Conservation (phyloP, 1,139 yeast species). For the Scheffersomyces insectosa region DNA sequence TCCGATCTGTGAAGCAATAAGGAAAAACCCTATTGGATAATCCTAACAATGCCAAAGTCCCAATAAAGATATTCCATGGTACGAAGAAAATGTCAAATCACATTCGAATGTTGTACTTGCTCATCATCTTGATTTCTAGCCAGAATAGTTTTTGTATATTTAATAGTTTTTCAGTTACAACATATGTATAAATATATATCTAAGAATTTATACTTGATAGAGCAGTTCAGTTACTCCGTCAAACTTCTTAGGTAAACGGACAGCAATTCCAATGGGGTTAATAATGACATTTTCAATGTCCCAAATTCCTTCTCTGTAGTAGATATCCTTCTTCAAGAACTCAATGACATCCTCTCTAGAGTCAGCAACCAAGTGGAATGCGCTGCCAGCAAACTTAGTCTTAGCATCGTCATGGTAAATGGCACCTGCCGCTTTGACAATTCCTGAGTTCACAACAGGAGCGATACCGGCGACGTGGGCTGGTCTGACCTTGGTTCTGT, state of each 20-base stretch:
- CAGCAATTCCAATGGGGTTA: constrained; percentile 44
- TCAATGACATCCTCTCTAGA: constrained; percentile 64
- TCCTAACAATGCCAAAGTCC: constrained; percentile 75
- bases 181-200: no score
- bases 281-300: constrained; percentile 64
- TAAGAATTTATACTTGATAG: constrained; percentile 7
- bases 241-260: constrained; percentile 12
- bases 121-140: no score
- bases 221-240: constrained; percentile 12
- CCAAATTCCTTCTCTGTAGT: constrained; percentile 71
- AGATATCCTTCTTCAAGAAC: constrained; percentile 62
- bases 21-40: constrained; percentile 74
- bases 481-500: constrained; percentile 56
- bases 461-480: constrained; percentile 61
- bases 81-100: no score
- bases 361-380: constrained; percentile 62
- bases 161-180: no score
- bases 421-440: constrained; percentile 67
- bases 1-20: constrained; percentile 45
- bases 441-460: constrained; percentile 50
- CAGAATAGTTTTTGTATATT: no score
- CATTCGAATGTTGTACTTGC: no score
- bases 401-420: constrained; percentile 49
- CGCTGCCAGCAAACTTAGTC: constrained; percentile 71
- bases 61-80: constrained; percentile 70